A percentile compares a stretch with the other conserved stretches of the same genome.
Conservation (phyloP, 306 rosid genomes). For the Dryas drummondii region DNA sequence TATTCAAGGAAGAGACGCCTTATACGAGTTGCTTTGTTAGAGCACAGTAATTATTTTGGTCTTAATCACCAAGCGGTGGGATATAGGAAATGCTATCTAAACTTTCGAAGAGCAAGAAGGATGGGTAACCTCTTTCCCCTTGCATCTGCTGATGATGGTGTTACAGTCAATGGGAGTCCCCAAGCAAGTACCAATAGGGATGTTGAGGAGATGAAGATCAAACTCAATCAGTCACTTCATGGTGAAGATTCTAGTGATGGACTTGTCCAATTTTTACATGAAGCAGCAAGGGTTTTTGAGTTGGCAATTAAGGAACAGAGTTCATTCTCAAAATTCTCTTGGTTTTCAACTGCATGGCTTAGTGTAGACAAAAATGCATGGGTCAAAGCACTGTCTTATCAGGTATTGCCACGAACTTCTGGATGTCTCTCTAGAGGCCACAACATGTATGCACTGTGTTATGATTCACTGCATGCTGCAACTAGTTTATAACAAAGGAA, state of each 20-base stretch:
- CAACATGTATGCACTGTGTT: not conserved
- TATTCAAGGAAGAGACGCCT: conserved; percentile 64
- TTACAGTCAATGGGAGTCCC: conserved; percentile 72
- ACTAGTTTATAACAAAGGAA: not conserved
- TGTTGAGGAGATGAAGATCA: conserved; percentile 67
- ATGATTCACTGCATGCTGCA: conserved; percentile 4
- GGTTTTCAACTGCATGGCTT: conserved; percentile 91
- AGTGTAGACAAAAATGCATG: conserved; percentile 87
- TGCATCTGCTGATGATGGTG: conserved; percentile 80
- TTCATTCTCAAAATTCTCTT: conserved; percentile 47
- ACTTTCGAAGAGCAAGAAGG: conserved; percentile 44
- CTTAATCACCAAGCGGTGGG: conserved; percentile 28
- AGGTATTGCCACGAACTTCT: conserved; percentile 47
- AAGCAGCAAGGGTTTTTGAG: conserved; percentile 90
- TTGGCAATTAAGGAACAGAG: conserved; percentile 76
- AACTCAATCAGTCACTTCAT: conserved; percentile 64
- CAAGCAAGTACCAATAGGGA: conserved; percentile 58
- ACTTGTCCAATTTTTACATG: conserved; percentile 83
- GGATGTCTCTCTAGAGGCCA: not conserved
- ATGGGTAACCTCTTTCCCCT: conserved; percentile 34
- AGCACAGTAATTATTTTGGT: conserved; percentile 29
- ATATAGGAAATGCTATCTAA: conserved; percentile 42
- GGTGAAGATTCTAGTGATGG: conserved; percentile 66
- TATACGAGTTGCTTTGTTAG: conserved; percentile 39
- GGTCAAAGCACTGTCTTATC: conserved; percentile 81